These are phyloP conservation scores for Tilletia caries DNA, from an alignment of 1,284 basidiomycete genomes.

Conservation along the genomic window DNA sequence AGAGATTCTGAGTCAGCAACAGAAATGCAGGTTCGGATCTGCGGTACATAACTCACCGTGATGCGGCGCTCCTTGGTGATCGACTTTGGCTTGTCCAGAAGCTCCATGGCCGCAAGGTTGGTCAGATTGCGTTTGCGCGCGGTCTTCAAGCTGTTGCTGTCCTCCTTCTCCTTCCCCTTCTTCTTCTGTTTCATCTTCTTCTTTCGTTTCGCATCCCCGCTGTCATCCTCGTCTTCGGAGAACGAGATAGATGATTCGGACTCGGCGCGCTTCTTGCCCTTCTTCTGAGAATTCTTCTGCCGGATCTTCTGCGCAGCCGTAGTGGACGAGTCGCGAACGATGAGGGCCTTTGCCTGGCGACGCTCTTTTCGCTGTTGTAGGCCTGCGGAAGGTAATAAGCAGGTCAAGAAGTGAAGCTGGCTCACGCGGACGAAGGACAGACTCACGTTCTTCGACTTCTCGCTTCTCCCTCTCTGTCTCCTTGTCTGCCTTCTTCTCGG, in stretches of 20 bases:
- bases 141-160: background rate
- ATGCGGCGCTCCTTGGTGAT: background rate
- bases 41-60: background rate
- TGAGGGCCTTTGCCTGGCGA: background rate
- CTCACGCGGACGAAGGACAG: background rate
- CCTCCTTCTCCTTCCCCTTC: background rate
- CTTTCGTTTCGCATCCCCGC: background rate
- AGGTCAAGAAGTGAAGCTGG: background rate
- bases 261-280: background rate
- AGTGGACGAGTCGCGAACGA: background rate
- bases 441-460: background rate
- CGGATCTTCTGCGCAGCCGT: background rate
- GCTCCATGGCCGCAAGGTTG: background rate
- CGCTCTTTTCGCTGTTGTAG: conserved; percentile 4
- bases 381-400: background rate
- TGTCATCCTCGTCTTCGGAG: background rate
- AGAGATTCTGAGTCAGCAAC: background rate
- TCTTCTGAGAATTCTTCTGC: background rate
- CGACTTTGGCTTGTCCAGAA: background rate
- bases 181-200: background rate
- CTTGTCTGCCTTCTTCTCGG: background rate
- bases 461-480: background rate
- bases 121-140: background rate
- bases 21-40: background rate
- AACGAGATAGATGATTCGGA: too few species aligned